Evolutionary conservation across 2,329 filamentous ascomycete species (phyloP).

Genomic region (Camptophora hylomeconis): DNA sequence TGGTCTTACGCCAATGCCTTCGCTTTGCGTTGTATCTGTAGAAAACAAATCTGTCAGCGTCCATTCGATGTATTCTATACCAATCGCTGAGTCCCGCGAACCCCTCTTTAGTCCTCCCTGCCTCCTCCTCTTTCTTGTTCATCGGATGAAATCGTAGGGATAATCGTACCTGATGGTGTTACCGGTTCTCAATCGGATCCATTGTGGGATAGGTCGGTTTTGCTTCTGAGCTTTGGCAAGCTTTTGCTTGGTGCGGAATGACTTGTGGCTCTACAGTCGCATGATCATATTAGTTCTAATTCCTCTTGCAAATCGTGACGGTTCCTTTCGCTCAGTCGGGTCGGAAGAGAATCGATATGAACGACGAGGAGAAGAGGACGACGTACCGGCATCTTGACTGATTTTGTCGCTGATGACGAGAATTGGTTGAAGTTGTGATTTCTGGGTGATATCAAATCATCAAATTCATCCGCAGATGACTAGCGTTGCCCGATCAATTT

Average conservation of each 20-base stretch:
- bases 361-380: slow-evolving; percentile 3
- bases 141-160: slow-evolving; percentile 8
- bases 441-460: too few relatives aligned
- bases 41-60: not conserved
- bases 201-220: slow-evolving; percentile 99
- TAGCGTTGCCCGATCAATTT: too few relatives aligned
- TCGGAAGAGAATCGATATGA: not conserved
- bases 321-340: too few relatives aligned
- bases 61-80: too few relatives aligned
- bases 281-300: slow-evolving; percentile 5
- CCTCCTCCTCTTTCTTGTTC: slow-evolving; percentile 4
- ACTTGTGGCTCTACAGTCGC: slow-evolving; percentile 94
- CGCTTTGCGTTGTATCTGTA: slow-evolving; percentile 98
- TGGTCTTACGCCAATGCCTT: slow-evolving; percentile 99
- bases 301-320: not conserved
- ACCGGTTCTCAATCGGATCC: slow-evolving; percentile 95
- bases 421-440: slow-evolving; percentile 2
- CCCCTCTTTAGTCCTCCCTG: slow-evolving; percentile 1
- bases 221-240: slow-evolving; percentile 99
- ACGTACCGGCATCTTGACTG: slow-evolving; percentile 45
- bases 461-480: too few relatives aligned
- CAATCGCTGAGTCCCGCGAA: not conserved
- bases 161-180: slow-evolving; percentile 95
- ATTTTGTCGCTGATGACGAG: slow-evolving; percentile 18
- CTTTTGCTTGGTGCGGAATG: slow-evolving; percentile 99